Conservation (phyloP, 129 eudicot species). For the Rutidosis leptorrhynchoides region DNA sequence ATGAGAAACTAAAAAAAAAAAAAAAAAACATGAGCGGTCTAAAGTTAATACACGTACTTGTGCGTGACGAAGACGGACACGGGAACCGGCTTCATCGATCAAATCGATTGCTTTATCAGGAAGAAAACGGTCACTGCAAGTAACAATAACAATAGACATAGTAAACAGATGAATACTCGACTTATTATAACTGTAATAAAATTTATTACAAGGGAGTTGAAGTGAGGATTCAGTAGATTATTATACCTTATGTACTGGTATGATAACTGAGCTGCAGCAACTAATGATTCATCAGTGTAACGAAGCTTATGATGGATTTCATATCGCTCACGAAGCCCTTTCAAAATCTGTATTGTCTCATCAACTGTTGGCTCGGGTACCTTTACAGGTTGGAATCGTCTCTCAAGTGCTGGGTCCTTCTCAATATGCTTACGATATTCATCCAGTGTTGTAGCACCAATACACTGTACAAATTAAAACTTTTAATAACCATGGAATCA, state of each 20-base stretch:
- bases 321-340: conserved; percentile 83
- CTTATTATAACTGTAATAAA: neutral
- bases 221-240: neutral
- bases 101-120: conserved; percentile 93
- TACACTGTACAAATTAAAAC: conserved; percentile 47
- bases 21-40: neutral
- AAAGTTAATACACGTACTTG: conserved; percentile 40
- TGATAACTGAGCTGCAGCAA: conserved; percentile 76
- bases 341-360: conserved; percentile 73
- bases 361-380: conserved; percentile 93
- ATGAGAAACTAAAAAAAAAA: neutral
- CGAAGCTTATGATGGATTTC: conserved; percentile 95
- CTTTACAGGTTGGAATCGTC: conserved; percentile 89
- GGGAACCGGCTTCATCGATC: conserved; percentile 91
- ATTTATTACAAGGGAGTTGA: neutral
- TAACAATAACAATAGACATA: conserved; percentile 13
- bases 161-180: neutral
- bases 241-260: conserved; percentile 78
- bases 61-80: conserved; percentile 82
- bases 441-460: conserved; percentile 94
- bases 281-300: conserved; percentile 81
- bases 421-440: conserved; percentile 90
- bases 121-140: conserved; percentile 72
- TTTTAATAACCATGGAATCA: neutral
- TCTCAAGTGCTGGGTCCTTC: conserved; percentile 86